A percentile compares a stretch with the other conserved stretches of the same genome.
phyloP scores from a whole-genome alignment of 176 grass and related monocot species.

The Zizania latifolia region DNA sequence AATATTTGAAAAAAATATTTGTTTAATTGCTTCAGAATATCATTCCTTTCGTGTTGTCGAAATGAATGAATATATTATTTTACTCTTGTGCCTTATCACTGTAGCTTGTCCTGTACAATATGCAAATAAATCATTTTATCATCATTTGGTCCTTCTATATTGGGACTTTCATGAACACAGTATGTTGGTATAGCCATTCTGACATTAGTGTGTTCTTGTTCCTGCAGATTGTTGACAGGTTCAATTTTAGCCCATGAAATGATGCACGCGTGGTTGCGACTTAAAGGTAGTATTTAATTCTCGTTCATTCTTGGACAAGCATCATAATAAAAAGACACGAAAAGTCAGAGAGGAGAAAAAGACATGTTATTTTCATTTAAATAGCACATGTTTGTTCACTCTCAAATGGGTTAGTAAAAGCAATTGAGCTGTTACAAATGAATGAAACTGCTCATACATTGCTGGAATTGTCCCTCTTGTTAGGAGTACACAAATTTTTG shows the following conservation, averaged over 20 bases:
- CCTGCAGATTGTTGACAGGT: slow-evolving; percentile 80
- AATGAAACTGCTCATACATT: background rate
- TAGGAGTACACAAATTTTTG: background rate
- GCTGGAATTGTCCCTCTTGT: background rate
- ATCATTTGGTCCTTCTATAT: background rate
- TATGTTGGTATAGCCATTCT: background rate
- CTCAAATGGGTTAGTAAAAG: background rate
- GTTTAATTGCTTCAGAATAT: background rate
- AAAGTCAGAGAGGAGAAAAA: background rate
- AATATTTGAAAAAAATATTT: background rate
- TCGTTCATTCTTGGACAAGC: background rate
- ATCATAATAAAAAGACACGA: background rate
- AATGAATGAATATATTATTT: background rate
- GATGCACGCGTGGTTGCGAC: slow-evolving; percentile 97
- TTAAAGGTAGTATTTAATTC: slow-evolving; percentile 59
- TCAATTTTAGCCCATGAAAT: slow-evolving; percentile 96
- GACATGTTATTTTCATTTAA: background rate
- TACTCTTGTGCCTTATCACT: background rate
- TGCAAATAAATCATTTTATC: background rate
- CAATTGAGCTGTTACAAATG: background rate
- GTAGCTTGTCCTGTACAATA: background rate
- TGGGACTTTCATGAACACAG: background rate
- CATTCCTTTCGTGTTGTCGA: background rate
- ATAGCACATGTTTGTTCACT: background rate
- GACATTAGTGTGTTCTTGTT: slow-evolving; percentile 19